Evolutionary conservation across 169 alveolate species (phyloP).

Genomic region (Perkinsus chesapeaki): DNA sequence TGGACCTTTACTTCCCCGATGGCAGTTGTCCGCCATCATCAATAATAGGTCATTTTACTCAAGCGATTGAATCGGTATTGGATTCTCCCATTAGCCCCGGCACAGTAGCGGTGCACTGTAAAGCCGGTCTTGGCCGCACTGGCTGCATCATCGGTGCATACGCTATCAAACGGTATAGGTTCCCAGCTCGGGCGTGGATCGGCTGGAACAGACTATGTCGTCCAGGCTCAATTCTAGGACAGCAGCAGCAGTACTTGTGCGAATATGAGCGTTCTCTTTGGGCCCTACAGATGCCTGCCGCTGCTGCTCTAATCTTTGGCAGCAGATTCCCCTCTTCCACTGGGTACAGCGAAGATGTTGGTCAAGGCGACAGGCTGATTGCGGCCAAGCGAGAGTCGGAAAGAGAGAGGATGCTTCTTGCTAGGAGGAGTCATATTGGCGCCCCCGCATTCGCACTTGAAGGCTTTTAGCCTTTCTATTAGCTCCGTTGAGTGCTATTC

Average conservation of each 20-base stretch:
- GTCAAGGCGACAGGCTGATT: slow-evolving; percentile 60
- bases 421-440: too few species aligned
- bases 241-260: slow-evolving; percentile 63
- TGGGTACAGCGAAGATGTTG: slow-evolving; percentile 40
- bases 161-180: slow-evolving; percentile 69
- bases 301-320: neutral
- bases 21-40: slow-evolving; percentile 79
- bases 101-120: slow-evolving; percentile 87
- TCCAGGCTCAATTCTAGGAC: slow-evolving; percentile 83
- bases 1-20: slow-evolving; percentile 72
- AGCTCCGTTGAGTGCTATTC: too few species aligned
- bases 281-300: neutral
- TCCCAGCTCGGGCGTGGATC: slow-evolving; percentile 77
- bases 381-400: slow-evolving; percentile 42
- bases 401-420: too few species aligned
- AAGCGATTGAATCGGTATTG: neutral
- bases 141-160: slow-evolving; percentile 78
- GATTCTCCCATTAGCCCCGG: neutral
- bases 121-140: slow-evolving; percentile 87
- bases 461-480: too few species aligned
- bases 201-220: slow-evolving; percentile 71
- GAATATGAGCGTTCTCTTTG: slow-evolving; percentile 19
- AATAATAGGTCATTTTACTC: neutral
- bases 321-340: neutral
- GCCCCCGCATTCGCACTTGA: too few species aligned